Conservation (phyloP, 1,139 yeast species). For the Hansenula anomala region DNA sequence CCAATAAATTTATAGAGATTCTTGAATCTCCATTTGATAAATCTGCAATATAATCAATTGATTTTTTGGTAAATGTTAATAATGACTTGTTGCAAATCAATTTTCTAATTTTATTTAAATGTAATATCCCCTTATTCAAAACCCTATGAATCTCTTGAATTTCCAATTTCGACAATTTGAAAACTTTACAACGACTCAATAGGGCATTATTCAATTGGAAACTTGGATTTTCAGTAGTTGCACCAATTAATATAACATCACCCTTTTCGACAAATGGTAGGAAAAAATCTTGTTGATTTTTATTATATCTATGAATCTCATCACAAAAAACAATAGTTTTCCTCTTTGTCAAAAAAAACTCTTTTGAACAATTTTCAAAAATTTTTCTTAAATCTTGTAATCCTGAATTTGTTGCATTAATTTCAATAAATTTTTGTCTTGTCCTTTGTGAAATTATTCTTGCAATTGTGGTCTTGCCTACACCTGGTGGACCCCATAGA, state of each 20-base stretch:
- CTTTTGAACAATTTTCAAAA: slow-evolving; percentile 71
- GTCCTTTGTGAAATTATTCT: slow-evolving; percentile 35
- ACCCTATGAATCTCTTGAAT: slow-evolving; percentile 52
- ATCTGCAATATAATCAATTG: slow-evolving; percentile 65
- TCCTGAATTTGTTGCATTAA: slow-evolving; percentile 81
- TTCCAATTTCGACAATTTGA: slow-evolving; percentile 65
- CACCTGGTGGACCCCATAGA: slow-evolving; percentile 96
- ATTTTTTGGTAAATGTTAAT: slow-evolving; percentile 49
- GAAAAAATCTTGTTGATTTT: slow-evolving; percentile 84
- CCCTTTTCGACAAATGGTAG: slow-evolving; percentile 72
- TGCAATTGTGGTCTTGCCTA: slow-evolving; percentile 84
- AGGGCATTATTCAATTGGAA: slow-evolving; percentile 86
- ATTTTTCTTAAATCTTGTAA: slow-evolving; percentile 66
- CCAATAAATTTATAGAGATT: slow-evolving; percentile 73
- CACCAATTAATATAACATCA: slow-evolving; percentile 70
- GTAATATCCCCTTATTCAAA: slow-evolving; percentile 56
- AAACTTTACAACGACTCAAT: slow-evolving; percentile 82
- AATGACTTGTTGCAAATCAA: slow-evolving; percentile 31
- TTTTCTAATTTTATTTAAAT: slow-evolving; percentile 55
- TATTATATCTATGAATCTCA: slow-evolving; percentile 89
- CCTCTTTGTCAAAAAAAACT: slow-evolving; percentile 57
- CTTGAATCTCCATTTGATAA: slow-evolving; percentile 91
- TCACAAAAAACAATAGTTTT: slow-evolving; percentile 81
- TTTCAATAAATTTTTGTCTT: slow-evolving; percentile 57
- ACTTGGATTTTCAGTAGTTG: slow-evolving; percentile 96